These are phyloP conservation scores for Zymoseptoria tritici DNA, from an alignment of 2,329 filamentous ascomycete genomes.

Conservation along the genomic window DNA sequence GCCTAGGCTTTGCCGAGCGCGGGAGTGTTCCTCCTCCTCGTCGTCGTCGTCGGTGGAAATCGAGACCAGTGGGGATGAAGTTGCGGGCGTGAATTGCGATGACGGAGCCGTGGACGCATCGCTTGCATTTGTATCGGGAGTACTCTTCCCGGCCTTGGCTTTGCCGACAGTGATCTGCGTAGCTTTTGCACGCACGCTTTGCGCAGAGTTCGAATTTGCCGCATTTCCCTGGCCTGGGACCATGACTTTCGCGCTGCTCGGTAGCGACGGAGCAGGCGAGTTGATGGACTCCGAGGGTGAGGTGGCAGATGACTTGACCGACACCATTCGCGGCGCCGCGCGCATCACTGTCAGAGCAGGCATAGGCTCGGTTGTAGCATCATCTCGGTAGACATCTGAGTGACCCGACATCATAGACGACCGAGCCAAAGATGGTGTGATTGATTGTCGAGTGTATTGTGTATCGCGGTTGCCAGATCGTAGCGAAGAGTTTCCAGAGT, in stretches of 20 bases:
- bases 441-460: conserved; percentile 37
- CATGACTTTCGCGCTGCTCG: conserved; percentile 6
- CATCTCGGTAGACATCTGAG: conserved; percentile 82
- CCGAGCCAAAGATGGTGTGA: conserved; percentile 43
- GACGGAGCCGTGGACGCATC: conserved; percentile 17
- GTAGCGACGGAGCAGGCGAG: background rate
- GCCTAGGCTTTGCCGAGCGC: conserved; percentile 23
- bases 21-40: conserved; percentile 26
- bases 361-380: conserved; percentile 69
- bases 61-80: conserved; percentile 27
- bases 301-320: conserved; percentile 54
- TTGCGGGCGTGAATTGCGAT: conserved; percentile 19
- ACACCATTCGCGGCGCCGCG: conserved; percentile 86
- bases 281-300: conserved; percentile 12
- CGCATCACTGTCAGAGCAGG: conserved; percentile 81
- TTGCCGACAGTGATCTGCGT: conserved; percentile 38
- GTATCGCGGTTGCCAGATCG: conserved; percentile 27
- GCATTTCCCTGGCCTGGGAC: conserved; percentile 6
- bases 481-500: conserved; percentile 61
- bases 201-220: conserved; percentile 3
- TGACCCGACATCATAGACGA: conserved; percentile 61
- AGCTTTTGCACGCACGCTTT: conserved; percentile 31
- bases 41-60: conserved; percentile 23
- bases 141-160: conserved; percentile 6
- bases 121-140: conserved; percentile 6